Evolutionary conservation across 148 eudicot species (phyloP).

Genomic region (Heliosperma pusillum): DNA sequence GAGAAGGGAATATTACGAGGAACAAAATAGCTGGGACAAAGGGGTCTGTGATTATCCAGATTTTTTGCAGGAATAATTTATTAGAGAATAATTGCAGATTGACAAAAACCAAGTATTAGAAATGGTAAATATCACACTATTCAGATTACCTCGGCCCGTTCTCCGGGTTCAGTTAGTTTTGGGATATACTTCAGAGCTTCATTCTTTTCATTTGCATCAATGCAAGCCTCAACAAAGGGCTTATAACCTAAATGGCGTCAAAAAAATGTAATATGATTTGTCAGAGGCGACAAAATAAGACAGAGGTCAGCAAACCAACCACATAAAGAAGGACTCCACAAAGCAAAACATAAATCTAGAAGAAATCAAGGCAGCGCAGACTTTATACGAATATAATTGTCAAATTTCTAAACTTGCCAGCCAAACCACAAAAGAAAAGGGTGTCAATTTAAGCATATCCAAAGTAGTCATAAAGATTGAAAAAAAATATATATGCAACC

Average conservation of each 20-base stretch:
- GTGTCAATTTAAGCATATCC: neutral
- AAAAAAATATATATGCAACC: too few species aligned
- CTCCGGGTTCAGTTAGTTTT: conserved; percentile 69
- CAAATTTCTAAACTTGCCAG: conserved; percentile 2
- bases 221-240: conserved; percentile 96
- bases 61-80: neutral
- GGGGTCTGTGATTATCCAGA: neutral
- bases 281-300: neutral
- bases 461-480: neutral
- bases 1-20: neutral
- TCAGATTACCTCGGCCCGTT: conserved; percentile 77
- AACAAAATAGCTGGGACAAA: neutral
- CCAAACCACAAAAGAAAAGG: neutral
- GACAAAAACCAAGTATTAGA: neutral
- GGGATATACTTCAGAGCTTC: conserved; percentile 96
- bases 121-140: neutral
- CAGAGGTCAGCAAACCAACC: neutral
- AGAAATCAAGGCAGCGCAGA: neutral
- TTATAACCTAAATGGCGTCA: conserved; percentile 56
- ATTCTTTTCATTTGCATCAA: conserved; percentile 80
- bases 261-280: neutral
- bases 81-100: neutral
- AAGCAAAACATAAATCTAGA: neutral
- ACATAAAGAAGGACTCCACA: neutral
- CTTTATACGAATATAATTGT: neutral